Evolutionary conservation across 768 basidiomycete species (phyloP), one percentile per base, ranked within the genome.

Genomic region (Trametes cingulata): DNA sequence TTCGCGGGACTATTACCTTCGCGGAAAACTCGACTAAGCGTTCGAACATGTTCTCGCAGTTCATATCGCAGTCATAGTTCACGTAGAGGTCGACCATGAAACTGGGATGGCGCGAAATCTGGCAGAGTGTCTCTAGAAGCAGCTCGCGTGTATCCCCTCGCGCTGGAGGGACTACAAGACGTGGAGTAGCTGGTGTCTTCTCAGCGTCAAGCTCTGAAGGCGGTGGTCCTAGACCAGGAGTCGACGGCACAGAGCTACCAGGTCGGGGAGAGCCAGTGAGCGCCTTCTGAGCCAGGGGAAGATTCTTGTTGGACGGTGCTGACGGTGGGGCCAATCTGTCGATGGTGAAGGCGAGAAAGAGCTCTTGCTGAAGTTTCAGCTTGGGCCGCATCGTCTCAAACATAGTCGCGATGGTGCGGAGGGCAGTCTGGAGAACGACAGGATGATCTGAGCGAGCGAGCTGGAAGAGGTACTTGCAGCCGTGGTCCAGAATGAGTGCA

Each of bases 391-490:
- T 88, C 2, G 93, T 90, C 58, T 92, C 87, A 67, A 98, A 88
- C 62, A 98, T 81, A 7, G 93, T 93, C 13, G 91, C 86, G 63
- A 93, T 91, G 1, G 91, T 88, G 24, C 96, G 88, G 25, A 99
- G 78, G 17, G 94, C 82, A 55, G 85, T 78, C 45, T 93, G 87
- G 10, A 98, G 81, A 50, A 99, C 83, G 47, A 82, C 80, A 9
- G 84, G 81, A 59, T 92, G 91, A 63, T 97, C 95, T 1, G 94
- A 95, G 36, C 95, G 85, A 20, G 94, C 95, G 36, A 99, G 85
- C 75, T 97, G 95, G 80, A 99, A 98, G 33, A 99, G 85, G 70
- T 90, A 95, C 76, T 96, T 95, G 81, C 96, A 98, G 0, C 92
- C 95, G 48, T 89, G 81, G 70, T 99, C 96, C 14, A 91, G 75